Percentiles rank a stretch among this genome's conserved stretches.
Evolutionary conservation across 2,329 filamentous ascomycete genomes (phyloP).

Genomic region (Aspergillus unguis): DNA sequence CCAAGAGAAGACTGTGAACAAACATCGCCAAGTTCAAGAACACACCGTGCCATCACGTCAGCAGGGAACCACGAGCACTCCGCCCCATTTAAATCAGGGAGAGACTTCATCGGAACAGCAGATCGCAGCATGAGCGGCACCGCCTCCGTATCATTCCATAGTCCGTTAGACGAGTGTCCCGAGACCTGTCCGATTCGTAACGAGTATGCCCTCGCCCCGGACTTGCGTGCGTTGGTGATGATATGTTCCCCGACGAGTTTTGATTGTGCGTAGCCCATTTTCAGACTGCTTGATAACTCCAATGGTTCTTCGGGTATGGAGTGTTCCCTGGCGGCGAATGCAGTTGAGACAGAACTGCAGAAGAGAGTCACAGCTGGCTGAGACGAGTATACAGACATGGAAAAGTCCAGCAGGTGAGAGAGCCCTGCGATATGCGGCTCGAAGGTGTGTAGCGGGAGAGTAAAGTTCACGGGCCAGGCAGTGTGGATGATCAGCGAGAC

Average conservation of each 20-base stretch:
- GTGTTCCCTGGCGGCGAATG: conserved; percentile 12
- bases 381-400: conserved; percentile 35
- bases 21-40: conserved; percentile 26
- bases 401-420: conserved; percentile 46
- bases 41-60: conserved; percentile 25
- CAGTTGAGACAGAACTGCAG: conserved; percentile 52
- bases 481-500: conserved; percentile 50
- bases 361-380: conserved; percentile 42
- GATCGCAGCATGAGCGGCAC: conserved; percentile 34
- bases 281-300: conserved; percentile 11
- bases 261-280: conserved; percentile 34
- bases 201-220: conserved; percentile 27
- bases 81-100: conserved; percentile 22
- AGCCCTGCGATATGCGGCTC: conserved; percentile 46
- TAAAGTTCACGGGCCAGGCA: conserved; percentile 57
- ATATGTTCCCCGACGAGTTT: conserved; percentile 33
- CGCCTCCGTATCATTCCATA: conserved; percentile 36
- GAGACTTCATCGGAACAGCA: conserved; percentile 24
- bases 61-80: conserved; percentile 34
- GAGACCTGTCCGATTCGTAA: conserved; percentile 37
- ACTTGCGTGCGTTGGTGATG: conserved; percentile 24
- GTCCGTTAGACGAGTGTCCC: conserved; percentile 30
- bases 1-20: conserved; percentile 11
- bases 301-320: conserved; percentile 17
- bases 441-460: conserved; percentile 49